These are phyloP conservation scores for Leccinum pachyderme DNA, from an alignment of 1,284 basidiomycete species.

Conservation along the genomic window DNA sequence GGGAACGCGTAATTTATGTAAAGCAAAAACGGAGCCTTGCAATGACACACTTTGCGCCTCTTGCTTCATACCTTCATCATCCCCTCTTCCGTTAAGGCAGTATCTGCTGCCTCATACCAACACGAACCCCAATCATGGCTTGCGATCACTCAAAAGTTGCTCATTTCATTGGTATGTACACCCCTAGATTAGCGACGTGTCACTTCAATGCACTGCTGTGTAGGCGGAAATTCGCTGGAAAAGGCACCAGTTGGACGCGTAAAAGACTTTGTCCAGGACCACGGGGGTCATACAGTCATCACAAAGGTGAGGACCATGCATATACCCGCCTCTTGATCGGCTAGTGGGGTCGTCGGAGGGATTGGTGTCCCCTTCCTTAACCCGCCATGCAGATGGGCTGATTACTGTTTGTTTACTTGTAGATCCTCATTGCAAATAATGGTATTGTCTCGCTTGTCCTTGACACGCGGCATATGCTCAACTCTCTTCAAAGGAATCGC, in stretches of 20 bases:
- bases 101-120: constrained; percentile 6
- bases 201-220: constrained; percentile 9
- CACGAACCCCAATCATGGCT: constrained; percentile 40
- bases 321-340: constrained; percentile 18
- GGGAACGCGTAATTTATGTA: constrained; percentile 17
- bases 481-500: constrained; percentile 73
- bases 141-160: constrained; percentile 80
- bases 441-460: constrained; percentile 45
- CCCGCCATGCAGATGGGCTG: constrained; percentile 7
- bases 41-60: constrained; percentile 6
- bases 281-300: constrained; percentile 98
- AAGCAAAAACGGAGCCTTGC: constrained; percentile 20
- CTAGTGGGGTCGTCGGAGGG: constrained; percentile 1
- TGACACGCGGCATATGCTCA: constrained; percentile 24
- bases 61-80: constrained; percentile 24
- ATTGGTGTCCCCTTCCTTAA: not conserved
- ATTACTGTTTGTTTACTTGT: constrained; percentile 6
- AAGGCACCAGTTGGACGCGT: constrained; percentile 79
- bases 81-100: constrained; percentile 7
- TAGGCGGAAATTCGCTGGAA: constrained; percentile 92
- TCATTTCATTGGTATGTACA: constrained; percentile 76
- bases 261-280: constrained; percentile 86
- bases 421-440: constrained; percentile 97
- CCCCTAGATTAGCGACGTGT: constrained; percentile 19
- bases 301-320: constrained; percentile 72